Evolutionary conservation across 2,329 filamentous ascomycete genomes (phyloP).

Genomic region (Colletotrichum abscissum): DNA sequence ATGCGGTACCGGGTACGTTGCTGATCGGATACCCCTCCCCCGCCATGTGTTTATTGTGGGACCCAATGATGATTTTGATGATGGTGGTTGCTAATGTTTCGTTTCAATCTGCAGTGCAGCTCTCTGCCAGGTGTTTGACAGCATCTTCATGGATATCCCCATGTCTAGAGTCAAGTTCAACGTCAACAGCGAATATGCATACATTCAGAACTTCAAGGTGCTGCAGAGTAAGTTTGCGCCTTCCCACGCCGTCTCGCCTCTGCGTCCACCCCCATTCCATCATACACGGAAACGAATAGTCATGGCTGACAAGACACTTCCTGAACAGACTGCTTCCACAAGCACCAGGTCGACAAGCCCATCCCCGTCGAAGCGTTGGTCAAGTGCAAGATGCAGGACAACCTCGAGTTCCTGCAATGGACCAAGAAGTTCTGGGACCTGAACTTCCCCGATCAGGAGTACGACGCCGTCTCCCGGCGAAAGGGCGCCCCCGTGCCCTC

Average conservation of each 20-base stretch:
- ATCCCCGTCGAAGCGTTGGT: constrained; percentile 89
- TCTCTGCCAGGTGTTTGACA: constrained; percentile 97
- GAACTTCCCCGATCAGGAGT: constrained; percentile 96
- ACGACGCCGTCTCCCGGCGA: constrained; percentile 87
- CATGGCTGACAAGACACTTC: constrained; percentile 6
- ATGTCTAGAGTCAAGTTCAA: constrained; percentile 99
- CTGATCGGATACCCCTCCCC: constrained; percentile 48
- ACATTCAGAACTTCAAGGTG: constrained; percentile 98
- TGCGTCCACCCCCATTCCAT: not conserved
- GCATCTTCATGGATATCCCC: constrained; percentile 94
- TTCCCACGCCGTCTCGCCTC: not conserved
- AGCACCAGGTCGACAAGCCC: constrained; percentile 88
- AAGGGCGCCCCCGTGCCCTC: constrained; percentile 76
- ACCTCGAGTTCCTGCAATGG: constrained; percentile 98
- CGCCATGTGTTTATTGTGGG: constrained; percentile 36
- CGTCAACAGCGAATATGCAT: constrained; percentile 95
- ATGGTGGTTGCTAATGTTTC: constrained; percentile 38
- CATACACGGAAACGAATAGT: not conserved
- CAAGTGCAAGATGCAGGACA: constrained; percentile 99
- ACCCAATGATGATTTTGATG: constrained; percentile 24
- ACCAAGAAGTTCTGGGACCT: constrained; percentile 98
- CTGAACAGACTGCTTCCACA: constrained; percentile 79
- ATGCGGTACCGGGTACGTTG: constrained; percentile 91
- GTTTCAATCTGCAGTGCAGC: constrained; percentile 74
- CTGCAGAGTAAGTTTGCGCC: constrained; percentile 80